Evolutionary conservation across 2,329 filamentous ascomycete genomes (phyloP), one percentile per base, ranked within the genome.

Genomic region (Septoria linicola): DNA sequence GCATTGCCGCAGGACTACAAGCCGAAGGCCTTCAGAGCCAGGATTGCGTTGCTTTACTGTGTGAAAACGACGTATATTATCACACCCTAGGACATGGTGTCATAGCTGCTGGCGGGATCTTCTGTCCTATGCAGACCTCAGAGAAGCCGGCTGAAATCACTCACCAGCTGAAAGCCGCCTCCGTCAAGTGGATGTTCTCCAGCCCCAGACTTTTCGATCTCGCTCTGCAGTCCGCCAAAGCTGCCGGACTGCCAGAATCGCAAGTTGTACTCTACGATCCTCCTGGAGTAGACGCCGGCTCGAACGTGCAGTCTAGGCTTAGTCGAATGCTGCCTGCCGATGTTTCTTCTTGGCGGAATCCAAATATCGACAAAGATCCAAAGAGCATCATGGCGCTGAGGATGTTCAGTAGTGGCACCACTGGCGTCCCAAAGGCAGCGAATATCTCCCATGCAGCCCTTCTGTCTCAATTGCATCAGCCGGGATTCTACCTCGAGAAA

Each of bases 321-420:
- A 43, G 34, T 32, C 37, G 16, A 8, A 19, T 46, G 20, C 21
- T 53, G 43, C 23, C 21, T 23, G 17, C 32, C 13, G 19, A 63
- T 80, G 13, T 53, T 79, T 36, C 39, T 65, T 1, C 55, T 71
- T 44, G 71, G 73, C 10, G 73, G 78, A 55, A 60, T 68, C 3
- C 70, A 75, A 59, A 63, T 60, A n/a, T 64, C 44, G 19, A 70
- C 67, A 51, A 73, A 70, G 57, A 70, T 63, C 53, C 83, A 74
- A 2, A 70, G 68, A 7, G 81, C 71, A n/a, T 77, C 64, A 55
- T 46, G 43, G 43, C 43, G 23, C 19, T 36, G 11, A 72, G 72
- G 56, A 67, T 72, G 4, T 82, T 80, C 57, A 81, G 76, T 57
- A 79, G 75, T 43, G 81, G 81, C 1, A 84, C 81, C 0, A 83